These are phyloP conservation scores for Botrytis pseudocinerea DNA, from an alignment of 2,329 filamentous ascomycete species.

Conservation along the genomic window DNA sequence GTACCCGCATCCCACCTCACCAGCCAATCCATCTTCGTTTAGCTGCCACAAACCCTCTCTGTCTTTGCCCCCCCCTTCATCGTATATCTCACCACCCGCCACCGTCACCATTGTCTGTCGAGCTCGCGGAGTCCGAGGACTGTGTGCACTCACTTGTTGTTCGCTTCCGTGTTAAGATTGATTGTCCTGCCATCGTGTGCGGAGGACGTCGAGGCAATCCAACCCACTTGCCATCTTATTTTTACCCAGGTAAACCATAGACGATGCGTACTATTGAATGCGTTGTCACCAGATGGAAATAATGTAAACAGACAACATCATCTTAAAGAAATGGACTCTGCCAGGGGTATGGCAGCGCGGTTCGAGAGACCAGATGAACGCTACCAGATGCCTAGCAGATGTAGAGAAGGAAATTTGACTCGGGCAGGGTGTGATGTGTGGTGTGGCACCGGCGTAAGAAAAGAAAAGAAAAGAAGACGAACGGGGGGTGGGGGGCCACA, in stretches of 20 bases:
- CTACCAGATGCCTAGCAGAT: neutral
- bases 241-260: neutral
- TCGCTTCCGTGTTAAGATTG: neutral
- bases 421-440: neutral
- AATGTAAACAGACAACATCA: neutral
- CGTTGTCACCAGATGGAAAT: conserved; percentile 3
- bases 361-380: neutral
- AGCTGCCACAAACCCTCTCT: neutral
- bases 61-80: conserved; percentile 3
- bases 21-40: neutral
- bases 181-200: neutral
- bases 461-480: neutral
- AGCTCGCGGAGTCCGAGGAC: neutral
- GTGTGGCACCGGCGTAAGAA: neutral
- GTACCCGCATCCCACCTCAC: neutral
- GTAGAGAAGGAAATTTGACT: neutral
- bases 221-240: neutral
- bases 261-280: neutral
- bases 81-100: neutral
- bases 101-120: neutral
- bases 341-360: neutral
- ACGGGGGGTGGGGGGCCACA: neutral
- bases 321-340: neutral
- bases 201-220: neutral
- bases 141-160: neutral